phyloP scores from a whole-genome alignment of 1,139 yeast genomes.

The Saccharomyces hybrid region DNA sequence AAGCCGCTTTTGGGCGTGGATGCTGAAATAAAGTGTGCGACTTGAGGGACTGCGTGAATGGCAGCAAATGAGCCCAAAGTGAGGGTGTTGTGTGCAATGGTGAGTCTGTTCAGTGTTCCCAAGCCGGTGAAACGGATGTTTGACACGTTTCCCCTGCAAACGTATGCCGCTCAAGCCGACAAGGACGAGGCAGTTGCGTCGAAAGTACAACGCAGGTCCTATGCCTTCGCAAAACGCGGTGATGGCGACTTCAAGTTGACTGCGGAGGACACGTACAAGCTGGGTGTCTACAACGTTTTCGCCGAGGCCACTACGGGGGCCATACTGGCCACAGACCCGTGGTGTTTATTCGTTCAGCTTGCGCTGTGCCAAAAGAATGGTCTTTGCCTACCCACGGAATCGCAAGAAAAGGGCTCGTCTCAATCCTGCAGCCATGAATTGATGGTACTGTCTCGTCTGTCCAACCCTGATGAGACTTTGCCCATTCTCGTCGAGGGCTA shows the following conservation, averaged over 20 bases:
- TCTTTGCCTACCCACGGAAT: conserved; percentile 7
- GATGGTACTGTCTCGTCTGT: conserved; percentile 10
- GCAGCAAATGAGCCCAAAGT: neutral
- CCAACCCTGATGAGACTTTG: conserved; percentile 8
- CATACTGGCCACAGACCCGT: conserved; percentile 15
- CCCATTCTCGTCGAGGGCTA: conserved; percentile 13
- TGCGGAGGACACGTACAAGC: conserved; percentile 8
- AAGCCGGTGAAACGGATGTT: conserved; percentile 13
- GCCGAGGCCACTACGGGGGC: conserved; percentile 5
- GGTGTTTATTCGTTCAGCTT: conserved; percentile 16
- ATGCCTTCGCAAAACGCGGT: neutral
- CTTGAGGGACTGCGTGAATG: neutral
- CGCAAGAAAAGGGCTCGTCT: neutral
- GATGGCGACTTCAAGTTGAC: neutral
- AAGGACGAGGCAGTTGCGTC: conserved; percentile 5
- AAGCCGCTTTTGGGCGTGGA: neutral
- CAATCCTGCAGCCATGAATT: conserved; percentile 1
- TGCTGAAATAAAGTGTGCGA: neutral
- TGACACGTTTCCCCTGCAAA: conserved; percentile 14
- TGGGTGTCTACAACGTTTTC: conserved; percentile 14
- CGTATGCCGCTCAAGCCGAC: conserved; percentile 9
- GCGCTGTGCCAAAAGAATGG: conserved; percentile 14
- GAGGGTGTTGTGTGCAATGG: neutral
- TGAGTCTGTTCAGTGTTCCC: conserved; percentile 4
- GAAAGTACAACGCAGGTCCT: neutral